Percentiles rank a stretch among this genome's conserved stretches.
phyloP scores from a whole-genome alignment of 2,329 filamentous ascomycete species.

The Tolypocladium ovalisporum region DNA sequence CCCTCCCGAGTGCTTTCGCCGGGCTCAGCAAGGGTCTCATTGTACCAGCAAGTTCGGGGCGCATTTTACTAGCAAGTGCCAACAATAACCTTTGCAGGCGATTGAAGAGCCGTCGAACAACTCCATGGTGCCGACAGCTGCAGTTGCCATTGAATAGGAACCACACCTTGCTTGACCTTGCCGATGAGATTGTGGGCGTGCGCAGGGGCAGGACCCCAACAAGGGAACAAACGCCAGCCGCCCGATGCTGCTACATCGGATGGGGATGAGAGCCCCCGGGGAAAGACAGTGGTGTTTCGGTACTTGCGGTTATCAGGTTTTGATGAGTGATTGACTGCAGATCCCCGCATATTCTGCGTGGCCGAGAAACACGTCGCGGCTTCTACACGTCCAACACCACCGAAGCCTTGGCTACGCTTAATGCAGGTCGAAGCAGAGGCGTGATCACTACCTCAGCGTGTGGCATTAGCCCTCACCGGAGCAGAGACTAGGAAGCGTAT shows the following conservation, averaged over 20 bases:
- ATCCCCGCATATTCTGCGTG: neutral
- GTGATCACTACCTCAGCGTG: too few species aligned
- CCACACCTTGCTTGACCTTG: neutral
- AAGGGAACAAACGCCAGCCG: neutral
- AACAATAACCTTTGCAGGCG: neutral
- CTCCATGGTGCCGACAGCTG: neutral
- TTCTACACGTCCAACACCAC: neutral
- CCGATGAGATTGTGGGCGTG: neutral
- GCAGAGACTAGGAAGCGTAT: neutral
- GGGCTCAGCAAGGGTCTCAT: neutral
- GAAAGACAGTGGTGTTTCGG: neutral
- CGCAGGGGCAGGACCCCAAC: neutral
- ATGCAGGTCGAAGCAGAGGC: neutral
- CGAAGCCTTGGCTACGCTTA: neutral
- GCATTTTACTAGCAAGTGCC: neutral
- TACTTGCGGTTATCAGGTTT: neutral
- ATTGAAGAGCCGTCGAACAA: neutral
- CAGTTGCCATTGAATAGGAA: neutral
- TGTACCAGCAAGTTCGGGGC: neutral
- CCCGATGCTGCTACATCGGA: neutral
- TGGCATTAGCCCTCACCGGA: neutral
- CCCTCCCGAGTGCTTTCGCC: neutral
- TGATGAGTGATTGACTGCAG: neutral
- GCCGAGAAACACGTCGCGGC: too few species aligned
- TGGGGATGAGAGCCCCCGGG: neutral